A percentile compares a stretch with the other conserved stretches of the same genome.
Conservation (phyloP, 495 filamentous ascomycete genomes). For the Sphaerosporella brunnea region DNA sequence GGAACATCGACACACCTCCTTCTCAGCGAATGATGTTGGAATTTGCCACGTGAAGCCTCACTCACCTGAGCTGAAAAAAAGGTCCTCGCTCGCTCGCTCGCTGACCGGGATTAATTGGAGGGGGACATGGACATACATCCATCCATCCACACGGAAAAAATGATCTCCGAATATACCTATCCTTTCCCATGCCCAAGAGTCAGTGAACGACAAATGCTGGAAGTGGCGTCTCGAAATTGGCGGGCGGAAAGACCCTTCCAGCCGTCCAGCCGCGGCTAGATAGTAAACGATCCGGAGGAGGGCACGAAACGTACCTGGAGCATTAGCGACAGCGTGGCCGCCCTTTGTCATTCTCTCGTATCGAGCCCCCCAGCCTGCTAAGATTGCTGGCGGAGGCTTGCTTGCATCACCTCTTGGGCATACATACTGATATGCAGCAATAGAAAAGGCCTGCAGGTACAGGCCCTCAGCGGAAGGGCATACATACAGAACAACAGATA, state of each 20-base stretch:
- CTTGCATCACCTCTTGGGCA: not conserved
- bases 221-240: constrained; percentile 4
- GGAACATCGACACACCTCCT: not conserved
- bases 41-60: not conserved
- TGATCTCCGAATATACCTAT: not conserved
- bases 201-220: not conserved
- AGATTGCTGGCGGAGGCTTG: not conserved
- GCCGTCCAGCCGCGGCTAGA: not conserved
- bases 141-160: not conserved
- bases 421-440: not conserved
- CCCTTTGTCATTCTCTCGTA: not conserved
- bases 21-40: not conserved
- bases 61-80: not conserved
- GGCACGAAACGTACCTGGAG: no score
- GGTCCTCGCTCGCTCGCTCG: no score
- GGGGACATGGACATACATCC: not conserved
- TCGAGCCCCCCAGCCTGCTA: not conserved
- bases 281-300: no score
- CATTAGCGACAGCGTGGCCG: no score
- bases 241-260: not conserved
- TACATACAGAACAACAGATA: not conserved
- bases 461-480: not conserved
- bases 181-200: not conserved
- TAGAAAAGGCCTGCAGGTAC: constrained; percentile 1
- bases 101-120: no score